Evolutionary conservation across 2,329 filamentous ascomycete species (phyloP).

Genomic region (Aspergillus latus): DNA sequence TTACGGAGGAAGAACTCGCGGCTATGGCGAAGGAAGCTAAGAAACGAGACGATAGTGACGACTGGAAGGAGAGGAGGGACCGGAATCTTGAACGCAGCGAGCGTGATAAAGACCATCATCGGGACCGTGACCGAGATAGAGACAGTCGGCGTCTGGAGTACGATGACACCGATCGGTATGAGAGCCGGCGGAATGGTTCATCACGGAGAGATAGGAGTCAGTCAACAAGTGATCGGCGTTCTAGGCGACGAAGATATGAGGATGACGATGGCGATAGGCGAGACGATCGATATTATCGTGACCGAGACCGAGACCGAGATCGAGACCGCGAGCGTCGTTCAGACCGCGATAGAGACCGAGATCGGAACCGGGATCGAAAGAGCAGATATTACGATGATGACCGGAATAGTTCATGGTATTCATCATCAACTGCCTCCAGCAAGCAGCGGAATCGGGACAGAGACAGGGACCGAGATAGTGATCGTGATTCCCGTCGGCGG

Average conservation of each 20-base stretch:
- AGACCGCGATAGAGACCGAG: constrained; percentile 33
- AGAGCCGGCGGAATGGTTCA: constrained; percentile 40
- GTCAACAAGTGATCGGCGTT: constrained; percentile 36
- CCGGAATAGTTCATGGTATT: constrained; percentile 34
- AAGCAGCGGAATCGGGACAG: constrained; percentile 21
- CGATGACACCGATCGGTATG: constrained; percentile 35
- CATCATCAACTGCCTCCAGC: constrained; percentile 34
- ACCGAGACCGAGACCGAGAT: constrained; percentile 22
- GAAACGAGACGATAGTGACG: constrained; percentile 44
- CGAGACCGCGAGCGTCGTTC: constrained; percentile 23
- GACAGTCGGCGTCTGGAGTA: constrained; percentile 37
- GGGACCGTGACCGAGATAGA: constrained; percentile 21
- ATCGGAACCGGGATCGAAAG: constrained; percentile 32
- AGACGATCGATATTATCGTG: constrained; percentile 37
- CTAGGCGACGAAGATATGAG: constrained; percentile 37
- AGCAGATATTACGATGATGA: constrained; percentile 35
- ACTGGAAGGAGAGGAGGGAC: constrained; percentile 48
- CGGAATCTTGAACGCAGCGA: constrained; percentile 43
- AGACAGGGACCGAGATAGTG: constrained; percentile 31
- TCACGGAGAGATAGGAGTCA: constrained; percentile 40
- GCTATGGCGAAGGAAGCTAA: constrained; percentile 52
- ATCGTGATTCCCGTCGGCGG: constrained; percentile 29
- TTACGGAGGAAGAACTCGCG: constrained; percentile 63
- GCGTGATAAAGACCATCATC: constrained; percentile 35
- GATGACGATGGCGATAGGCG: constrained; percentile 37